Base-by-base conservation (phyloP, 345 rosid genomes). In the Linum tenue region DNA sequence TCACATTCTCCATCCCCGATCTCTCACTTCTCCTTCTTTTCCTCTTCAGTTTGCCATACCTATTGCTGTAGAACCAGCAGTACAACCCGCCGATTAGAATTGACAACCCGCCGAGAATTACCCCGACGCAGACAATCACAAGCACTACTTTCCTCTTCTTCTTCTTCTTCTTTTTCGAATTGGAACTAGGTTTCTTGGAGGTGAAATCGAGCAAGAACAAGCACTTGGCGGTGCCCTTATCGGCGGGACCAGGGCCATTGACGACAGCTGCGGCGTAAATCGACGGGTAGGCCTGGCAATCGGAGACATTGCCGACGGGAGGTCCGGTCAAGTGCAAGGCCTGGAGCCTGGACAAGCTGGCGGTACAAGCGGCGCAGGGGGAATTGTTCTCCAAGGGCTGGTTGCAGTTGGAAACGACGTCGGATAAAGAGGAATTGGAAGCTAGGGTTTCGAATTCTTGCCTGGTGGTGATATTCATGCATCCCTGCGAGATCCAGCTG, bases 291-390 rank as follows among this genome's bases (percentile, higher is more conserved):
- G 75, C 85, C 39, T 80, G 12, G 58, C 98, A 92, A 59, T 81
- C 83, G 17, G 95, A 77, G 68, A 92, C 78, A 62, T 89, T 89
- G 15, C 90, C 95, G 12, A 69, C 14, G 0, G 90, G 82, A 41
- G 65, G 8, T 0, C 85, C 89, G 10, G 76, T 62, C 64, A 89
- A 76, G 64, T 55, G 70, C 63, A 60, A 66, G 9, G 89, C 79
- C 59, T 73, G 85, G 67, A 85, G 65, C 3, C 55, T 73, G 36
- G 92, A 76, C 59, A 85, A 39, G 79, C 81, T 82, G 62, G 72
- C 66, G 8, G 82, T 83, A 55, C 98, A 92, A 11, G 86, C 74
- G 31, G 84, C 96, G 56, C 98, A 89, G 15, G 95, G 92, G n/a
- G 95, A 78, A 11, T 78, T 81, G 67, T 79, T 77, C 69, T 70